Conservation (phyloP, 176 grass and related monocot genomes). For the Tillandsia fasciculata region DNA sequence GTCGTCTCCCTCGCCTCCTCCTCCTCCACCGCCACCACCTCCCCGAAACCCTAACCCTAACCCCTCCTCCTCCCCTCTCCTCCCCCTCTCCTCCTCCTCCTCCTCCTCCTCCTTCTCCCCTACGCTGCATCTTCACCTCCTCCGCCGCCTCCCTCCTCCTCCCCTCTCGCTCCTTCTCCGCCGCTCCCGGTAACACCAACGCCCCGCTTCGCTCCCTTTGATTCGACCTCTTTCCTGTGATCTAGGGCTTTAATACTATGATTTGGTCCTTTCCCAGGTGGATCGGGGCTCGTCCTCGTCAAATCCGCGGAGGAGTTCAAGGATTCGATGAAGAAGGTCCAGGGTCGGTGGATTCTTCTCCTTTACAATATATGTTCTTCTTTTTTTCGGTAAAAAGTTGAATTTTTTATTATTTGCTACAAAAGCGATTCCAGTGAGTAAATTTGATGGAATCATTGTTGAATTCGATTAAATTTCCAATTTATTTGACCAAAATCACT, state of each 20-base stretch:
- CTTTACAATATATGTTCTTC: no score
- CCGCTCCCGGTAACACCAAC: slow-evolving; percentile 2
- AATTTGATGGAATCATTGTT: no score
- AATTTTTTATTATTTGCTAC: neutral
- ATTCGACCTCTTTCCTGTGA: neutral
- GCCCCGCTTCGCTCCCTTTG: neutral
- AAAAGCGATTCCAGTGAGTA: no score
- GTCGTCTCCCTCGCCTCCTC: slow-evolving; percentile 34
- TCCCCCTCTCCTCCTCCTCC: neutral
- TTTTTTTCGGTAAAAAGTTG: no score
- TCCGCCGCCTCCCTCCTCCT: neutral
- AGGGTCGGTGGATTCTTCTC: slow-evolving; percentile 19
- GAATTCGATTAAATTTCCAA: no score
- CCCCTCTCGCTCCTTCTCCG: slow-evolving; percentile 25
- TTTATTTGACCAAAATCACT: no score
- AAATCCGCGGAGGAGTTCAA: slow-evolving; percentile 24
- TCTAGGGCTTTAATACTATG: neutral
- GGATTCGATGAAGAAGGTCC: slow-evolving; percentile 29
- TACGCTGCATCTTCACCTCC: neutral
- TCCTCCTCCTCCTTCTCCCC: neutral
- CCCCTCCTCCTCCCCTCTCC: neutral
- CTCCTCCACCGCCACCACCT: slow-evolving; percentile 13
- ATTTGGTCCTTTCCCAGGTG: slow-evolving; percentile 5
- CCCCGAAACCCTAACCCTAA: slow-evolving; percentile 6
- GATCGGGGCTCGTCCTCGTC: slow-evolving; percentile 22